Evolutionary conservation across 257 asterid genomes (phyloP).

Genomic region (Solanum medicagineum): DNA sequence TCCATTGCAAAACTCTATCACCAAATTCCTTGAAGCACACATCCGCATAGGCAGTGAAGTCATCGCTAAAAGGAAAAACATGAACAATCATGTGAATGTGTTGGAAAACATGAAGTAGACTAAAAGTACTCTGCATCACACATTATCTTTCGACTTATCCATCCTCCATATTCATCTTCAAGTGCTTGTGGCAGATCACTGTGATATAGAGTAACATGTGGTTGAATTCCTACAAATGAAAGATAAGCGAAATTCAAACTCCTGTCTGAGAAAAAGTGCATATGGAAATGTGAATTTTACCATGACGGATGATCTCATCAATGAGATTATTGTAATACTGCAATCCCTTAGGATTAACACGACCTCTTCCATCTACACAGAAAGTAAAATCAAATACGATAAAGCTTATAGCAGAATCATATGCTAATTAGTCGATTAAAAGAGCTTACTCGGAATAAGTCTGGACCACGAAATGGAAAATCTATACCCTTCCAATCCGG

Average conservation of each 20-base stretch:
- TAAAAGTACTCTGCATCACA: conserved; percentile 4
- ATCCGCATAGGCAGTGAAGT: conserved; percentile 39
- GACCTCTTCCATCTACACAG: conserved; percentile 15
- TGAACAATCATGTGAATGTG: neutral
- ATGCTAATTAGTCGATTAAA: neutral
- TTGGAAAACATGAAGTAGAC: neutral
- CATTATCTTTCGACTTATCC: conserved; percentile 43
- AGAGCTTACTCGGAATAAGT: conserved; percentile 15
- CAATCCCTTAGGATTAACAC: conserved; percentile 5
- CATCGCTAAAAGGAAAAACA: conserved; percentile 26
- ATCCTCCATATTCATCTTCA: conserved; percentile 47
- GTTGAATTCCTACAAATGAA: conserved; percentile 37
- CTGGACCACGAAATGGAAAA: conserved; percentile 29
- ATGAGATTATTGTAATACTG: conserved; percentile 26
- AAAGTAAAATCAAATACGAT: neutral
- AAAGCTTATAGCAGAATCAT: neutral
- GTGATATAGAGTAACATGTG: conserved; percentile 40
- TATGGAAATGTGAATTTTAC: neutral
- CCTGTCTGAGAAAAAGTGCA: neutral
- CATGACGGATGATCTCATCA: conserved; percentile 20
- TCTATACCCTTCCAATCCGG: conserved; percentile 6
- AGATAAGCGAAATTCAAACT: neutral
- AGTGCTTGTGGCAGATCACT: conserved; percentile 50
- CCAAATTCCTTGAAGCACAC: conserved; percentile 56
- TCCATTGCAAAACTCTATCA: conserved; percentile 47